Evolutionary conservation across 768 basidiomycete genomes (phyloP).

Genomic region (Tulasnella sp.): DNA sequence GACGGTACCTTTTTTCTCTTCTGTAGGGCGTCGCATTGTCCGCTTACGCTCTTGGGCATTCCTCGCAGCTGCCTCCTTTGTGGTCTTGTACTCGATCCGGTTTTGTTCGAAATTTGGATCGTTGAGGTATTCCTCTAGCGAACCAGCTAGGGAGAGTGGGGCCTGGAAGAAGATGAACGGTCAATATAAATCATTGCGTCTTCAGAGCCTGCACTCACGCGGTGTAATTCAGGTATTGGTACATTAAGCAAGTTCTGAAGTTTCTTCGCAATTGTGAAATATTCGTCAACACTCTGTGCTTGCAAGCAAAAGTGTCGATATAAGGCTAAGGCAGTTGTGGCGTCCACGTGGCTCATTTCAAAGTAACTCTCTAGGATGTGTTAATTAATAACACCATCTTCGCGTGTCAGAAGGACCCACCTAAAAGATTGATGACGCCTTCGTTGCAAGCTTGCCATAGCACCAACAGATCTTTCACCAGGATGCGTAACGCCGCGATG

Average conservation of each 20-base stretch:
- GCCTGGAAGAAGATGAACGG: conserved; percentile 40
- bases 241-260: conserved; percentile 88
- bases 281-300: conserved; percentile 82
- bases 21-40: not conserved
- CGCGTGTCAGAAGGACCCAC: conserved; percentile 23
- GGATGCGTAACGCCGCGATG: conserved; percentile 76
- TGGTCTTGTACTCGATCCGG: conserved; percentile 78
- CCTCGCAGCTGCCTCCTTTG: conserved; percentile 52
- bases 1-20: not conserved
- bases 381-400: not conserved
- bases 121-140: conserved; percentile 89
- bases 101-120: conserved; percentile 98
- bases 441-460: conserved; percentile 96
- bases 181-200: conserved; percentile 7
- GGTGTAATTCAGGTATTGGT: conserved; percentile 85
- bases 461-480: conserved; percentile 91
- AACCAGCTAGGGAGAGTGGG: conserved; percentile 83
- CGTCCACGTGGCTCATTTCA: conserved; percentile 94
- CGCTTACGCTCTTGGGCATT: conserved; percentile 18
- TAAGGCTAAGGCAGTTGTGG: conserved; percentile 65
- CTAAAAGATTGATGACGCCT: conserved; percentile 52
- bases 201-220: conserved; percentile 29
- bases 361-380: conserved; percentile 73
- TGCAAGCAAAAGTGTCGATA: conserved; percentile 93
- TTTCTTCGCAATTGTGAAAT: conserved; percentile 81